These are phyloP conservation scores for Xerocomus minutiporus DNA, from an alignment of 1,284 basidiomycete genomes.

Conservation along the genomic window DNA sequence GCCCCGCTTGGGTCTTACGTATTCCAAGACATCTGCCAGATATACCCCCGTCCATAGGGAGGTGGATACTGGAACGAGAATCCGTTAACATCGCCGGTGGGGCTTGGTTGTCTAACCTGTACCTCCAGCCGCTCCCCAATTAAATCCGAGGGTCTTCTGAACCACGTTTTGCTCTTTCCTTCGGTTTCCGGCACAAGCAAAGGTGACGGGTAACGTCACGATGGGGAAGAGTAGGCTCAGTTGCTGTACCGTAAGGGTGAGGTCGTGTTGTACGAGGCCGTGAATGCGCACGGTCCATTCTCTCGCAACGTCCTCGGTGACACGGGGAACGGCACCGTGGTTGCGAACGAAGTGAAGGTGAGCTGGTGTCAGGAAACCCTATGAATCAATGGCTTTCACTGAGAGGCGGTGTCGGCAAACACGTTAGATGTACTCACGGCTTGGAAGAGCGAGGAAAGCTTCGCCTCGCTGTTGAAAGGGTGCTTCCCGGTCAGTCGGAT, in stretches of 20 bases:
- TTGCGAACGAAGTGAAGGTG: constrained; percentile 66
- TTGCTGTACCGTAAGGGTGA: constrained; percentile 42
- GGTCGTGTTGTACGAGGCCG: constrained; percentile 44
- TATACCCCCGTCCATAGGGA: constrained; percentile 67
- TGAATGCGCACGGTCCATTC: constrained; percentile 53
- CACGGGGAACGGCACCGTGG: constrained; percentile 59
- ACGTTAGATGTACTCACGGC: constrained; percentile 10
- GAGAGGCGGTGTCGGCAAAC: neutral
- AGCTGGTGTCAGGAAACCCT: constrained; percentile 61
- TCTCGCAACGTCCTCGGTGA: constrained; percentile 37
- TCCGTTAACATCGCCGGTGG: neutral
- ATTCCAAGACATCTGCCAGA: constrained; percentile 54
- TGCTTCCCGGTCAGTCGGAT: constrained; percentile 57
- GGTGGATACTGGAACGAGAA: constrained; percentile 40
- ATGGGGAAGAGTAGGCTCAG: constrained; percentile 47
- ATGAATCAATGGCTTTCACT: neutral
- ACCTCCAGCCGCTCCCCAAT: constrained; percentile 51
- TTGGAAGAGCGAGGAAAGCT: constrained; percentile 44
- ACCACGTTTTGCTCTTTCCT: constrained; percentile 69
- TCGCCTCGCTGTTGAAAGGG: constrained; percentile 60
- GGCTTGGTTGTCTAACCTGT: neutral
- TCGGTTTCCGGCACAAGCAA: constrained; percentile 68
- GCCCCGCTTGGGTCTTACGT: constrained; percentile 41
- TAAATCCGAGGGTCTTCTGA: constrained; percentile 58
- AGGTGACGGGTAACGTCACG: constrained; percentile 60